A percentile compares a stretch with the other conserved stretches of the same genome.
Conservation (phyloP, 78 protist genomes). For the Bodo saltans region DNA sequence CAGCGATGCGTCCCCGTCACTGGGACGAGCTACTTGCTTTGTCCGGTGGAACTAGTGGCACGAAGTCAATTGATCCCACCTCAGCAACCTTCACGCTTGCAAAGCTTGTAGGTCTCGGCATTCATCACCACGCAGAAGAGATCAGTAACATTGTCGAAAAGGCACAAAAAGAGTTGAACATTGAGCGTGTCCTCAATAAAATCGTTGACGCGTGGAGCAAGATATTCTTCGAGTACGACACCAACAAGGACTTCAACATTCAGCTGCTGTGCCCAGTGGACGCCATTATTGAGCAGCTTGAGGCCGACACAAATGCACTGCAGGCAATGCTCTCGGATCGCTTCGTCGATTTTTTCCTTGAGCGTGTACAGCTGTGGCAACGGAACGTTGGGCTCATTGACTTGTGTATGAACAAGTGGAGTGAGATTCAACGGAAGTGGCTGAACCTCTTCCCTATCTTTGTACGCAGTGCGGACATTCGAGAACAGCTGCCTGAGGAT, state of each 20-base stretch:
- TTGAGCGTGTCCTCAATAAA: slow-evolving; percentile 34
- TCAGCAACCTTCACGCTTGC: slow-evolving; percentile 47
- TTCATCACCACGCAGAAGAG: slow-evolving; percentile 61
- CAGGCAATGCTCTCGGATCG: slow-evolving; percentile 39
- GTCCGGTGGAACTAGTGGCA: no score
- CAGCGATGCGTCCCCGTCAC: slow-evolving; percentile 80
- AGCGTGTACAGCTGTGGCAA: slow-evolving; percentile 60
- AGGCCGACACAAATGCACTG: slow-evolving; percentile 36
- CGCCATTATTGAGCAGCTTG: slow-evolving; percentile 48
- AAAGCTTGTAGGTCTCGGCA: slow-evolving; percentile 61
- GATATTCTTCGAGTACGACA: slow-evolving; percentile 21
- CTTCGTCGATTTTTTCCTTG: slow-evolving; percentile 46
- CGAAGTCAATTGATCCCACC: slow-evolving; percentile 31
- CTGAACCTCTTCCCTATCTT: slow-evolving; percentile 69
- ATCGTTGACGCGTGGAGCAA: slow-evolving; percentile 5
- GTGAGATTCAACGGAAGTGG: slow-evolving; percentile 81
- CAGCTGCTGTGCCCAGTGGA: slow-evolving; percentile 36
- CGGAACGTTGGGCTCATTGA: slow-evolving; percentile 55
- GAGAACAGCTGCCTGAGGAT: slow-evolving; percentile 85
- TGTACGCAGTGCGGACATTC: slow-evolving; percentile 77
- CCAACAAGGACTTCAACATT: slow-evolving; percentile 14
- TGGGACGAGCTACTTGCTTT: slow-evolving; percentile 72
- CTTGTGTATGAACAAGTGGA: slow-evolving; percentile 54
- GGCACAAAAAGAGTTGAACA: slow-evolving; percentile 53
- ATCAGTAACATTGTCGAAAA: slow-evolving; percentile 49